These are phyloP conservation scores for Alternaria sp. DNA, from an alignment of 2,329 filamentous ascomycete species.

Conservation along the genomic window DNA sequence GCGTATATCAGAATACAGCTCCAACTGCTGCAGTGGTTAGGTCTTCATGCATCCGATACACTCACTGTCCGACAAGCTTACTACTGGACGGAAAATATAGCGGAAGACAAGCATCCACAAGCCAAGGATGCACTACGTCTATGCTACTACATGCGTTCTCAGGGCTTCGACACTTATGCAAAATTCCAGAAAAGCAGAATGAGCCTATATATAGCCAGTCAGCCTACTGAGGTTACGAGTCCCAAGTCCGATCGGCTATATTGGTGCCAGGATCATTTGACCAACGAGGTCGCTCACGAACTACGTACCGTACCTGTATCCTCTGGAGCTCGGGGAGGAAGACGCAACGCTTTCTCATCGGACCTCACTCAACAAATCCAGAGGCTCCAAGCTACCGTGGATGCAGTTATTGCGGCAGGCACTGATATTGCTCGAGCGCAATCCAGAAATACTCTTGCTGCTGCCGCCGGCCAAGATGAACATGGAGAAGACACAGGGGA, in stretches of 20 bases:
- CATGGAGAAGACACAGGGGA: not conserved
- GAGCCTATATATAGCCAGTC: conserved; percentile 23
- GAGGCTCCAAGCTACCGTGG: not conserved
- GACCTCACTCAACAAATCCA: not conserved
- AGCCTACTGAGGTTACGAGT: not conserved
- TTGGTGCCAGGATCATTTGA: conserved; percentile 29
- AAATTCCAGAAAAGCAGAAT: conserved; percentile 18
- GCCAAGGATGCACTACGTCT: conserved; percentile 32
- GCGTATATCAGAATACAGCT: conserved; percentile 30
- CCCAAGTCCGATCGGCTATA: conserved; percentile 19
- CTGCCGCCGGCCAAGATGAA: not conserved
- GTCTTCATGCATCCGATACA: conserved; percentile 16
- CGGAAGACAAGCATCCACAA: conserved; percentile 6
- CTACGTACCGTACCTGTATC: not conserved
- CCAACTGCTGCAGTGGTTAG: conserved; percentile 22
- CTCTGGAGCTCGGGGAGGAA: not conserved
- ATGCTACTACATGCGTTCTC: conserved; percentile 45
- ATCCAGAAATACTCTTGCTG: no score
- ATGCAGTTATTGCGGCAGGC: not conserved
- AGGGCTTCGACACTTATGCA: conserved; percentile 33
- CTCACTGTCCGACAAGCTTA: conserved; percentile 21
- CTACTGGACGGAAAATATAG: conserved; percentile 24
- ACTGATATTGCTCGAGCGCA: not conserved
- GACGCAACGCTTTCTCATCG: conserved; percentile 3
- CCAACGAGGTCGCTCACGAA: conserved; percentile 1